Percentiles rank a stretch among this genome's conserved stretches.
Evolutionary conservation across 768 basidiomycete genomes (phyloP).

Genomic region (Xerocomellus intermedius): DNA sequence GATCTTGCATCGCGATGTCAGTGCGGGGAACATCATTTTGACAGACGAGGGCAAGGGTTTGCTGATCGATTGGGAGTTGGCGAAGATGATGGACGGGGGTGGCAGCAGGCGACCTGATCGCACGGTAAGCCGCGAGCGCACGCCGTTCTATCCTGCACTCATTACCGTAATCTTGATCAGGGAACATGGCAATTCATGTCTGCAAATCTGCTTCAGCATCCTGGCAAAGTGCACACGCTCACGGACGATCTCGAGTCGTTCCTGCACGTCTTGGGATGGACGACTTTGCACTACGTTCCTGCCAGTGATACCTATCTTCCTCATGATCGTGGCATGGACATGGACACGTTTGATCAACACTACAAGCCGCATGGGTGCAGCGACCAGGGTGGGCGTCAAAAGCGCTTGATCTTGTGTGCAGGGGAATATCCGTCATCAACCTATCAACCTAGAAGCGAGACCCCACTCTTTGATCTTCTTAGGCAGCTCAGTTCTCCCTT

Average conservation of each 20-base stretch:
- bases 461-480: not conserved
- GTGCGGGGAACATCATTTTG: too few species aligned
- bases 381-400: too few species aligned
- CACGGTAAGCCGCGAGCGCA: not conserved
- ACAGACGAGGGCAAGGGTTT: slow-evolving; percentile 8
- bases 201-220: slow-evolving; percentile 7
- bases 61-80: slow-evolving; percentile 29
- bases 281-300: not conserved
- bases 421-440: not conserved
- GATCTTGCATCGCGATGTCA: too few species aligned
- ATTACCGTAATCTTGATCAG: too few species aligned
- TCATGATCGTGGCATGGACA: too few species aligned
- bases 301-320: not conserved
- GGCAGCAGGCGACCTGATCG: not conserved
- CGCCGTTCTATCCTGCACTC: too few species aligned
- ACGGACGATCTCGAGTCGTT: slow-evolving; percentile 35
- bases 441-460: not conserved
- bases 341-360: too few species aligned
- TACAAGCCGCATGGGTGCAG: too few species aligned
- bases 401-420: too few species aligned
- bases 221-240: not conserved
- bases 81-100: not conserved
- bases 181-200: slow-evolving; percentile 9
- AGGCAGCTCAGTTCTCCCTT: not conserved
- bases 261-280: slow-evolving; percentile 9